Evolutionary conservation across 148 eudicot genomes (phyloP), one percentile per base, ranked within the genome.

Genomic region (Euryodendron excelsum): DNA sequence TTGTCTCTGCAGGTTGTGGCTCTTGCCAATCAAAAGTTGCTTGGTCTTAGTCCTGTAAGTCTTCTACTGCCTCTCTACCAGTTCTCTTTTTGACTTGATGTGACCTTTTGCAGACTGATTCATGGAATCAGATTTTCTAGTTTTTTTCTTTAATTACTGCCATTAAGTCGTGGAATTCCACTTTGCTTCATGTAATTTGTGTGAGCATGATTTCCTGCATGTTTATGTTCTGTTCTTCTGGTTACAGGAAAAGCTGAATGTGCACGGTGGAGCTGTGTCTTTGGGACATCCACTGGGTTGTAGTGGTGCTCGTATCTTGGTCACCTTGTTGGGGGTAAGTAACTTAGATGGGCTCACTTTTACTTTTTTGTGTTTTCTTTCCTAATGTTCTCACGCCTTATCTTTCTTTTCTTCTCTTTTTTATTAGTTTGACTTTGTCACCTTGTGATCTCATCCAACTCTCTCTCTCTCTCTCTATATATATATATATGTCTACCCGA

Each of bases 281-380:
- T 83, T 96, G 85, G 99, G 99, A 75, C 99, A 93, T 85, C 99
- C 99, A 58, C 80, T 96, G 78, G 99, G 99, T 58, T 96, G 99
- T 83, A 93, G 99, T 79, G 99, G 99, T 79, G 99, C 98, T 78
- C 91, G 98, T 45, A 89, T 96, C 73, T 81, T 96, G 88, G 89
- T 96, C 78, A 92, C 99, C 17, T 80, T 96, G 62, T 86, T 96
- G 67, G 99, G 98, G 84, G 99, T 93, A 90, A 44, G 99, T 93
- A 90, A 44, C 86, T 73, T 55, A 15, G 33, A 39, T 34, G 20
- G 37, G 28, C 48, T 31, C 33, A 31, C 30, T 79, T 21, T 3
- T 71, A 21, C 27, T 55, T 50, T n/a, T 68, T n/a, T 45, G 0
- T 55, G 78, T 25, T 66, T 62, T 17, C 39, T 0, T 31, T 20